Evolutionary conservation across 140 eudicot genomes (phyloP), one percentile per base, ranked within the genome.

Genomic region (Anethum foeniculum): DNA sequence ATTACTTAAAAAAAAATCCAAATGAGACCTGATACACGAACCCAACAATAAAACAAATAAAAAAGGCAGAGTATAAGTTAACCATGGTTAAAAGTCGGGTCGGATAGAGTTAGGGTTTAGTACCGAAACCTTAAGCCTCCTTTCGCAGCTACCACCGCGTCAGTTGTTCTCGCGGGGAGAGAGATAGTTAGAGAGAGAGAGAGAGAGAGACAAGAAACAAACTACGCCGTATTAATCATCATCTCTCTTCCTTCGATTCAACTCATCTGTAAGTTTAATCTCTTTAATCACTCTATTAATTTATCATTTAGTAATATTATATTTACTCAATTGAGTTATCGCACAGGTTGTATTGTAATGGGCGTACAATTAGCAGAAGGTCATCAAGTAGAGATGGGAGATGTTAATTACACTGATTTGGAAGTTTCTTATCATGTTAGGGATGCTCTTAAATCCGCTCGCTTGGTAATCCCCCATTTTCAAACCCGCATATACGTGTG

Each of bases 391-490:
- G 76, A 58, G 0, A 36, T 78, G 69, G 82, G 39, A 21, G 87
- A 84, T 47, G 81, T 71, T 38, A 80, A 84, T 62, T 81, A 36
- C 18, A 77, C 74, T 12, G 91, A 90, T 68, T 84, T 83, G 56
- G 86, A 90, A 58, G 52, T 90, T 77, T 84, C 78, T 0, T 78
- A 62, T 78, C 87, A 81, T 78, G 88, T 90, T 49, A 80, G 86
- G 10, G 71, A 80, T 30, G 88, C 93, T 49, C 93, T 90, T 6
- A 82, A 84, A 73, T 77, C 89, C 30, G 87, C 82, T 41, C 8
- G 71, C 28, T 16, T 71, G 91, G 93, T 90, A 77, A 77, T 49
- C 39, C 65, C 65, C 41, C 54, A 65, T 23, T 13, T 21, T 39
- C 1, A 0, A 15, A 11, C 19, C 71, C 7, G 6, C 1, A 4